phyloP scores from a whole-genome alignment of 306 rosid species.

The Rubus idaeus region DNA sequence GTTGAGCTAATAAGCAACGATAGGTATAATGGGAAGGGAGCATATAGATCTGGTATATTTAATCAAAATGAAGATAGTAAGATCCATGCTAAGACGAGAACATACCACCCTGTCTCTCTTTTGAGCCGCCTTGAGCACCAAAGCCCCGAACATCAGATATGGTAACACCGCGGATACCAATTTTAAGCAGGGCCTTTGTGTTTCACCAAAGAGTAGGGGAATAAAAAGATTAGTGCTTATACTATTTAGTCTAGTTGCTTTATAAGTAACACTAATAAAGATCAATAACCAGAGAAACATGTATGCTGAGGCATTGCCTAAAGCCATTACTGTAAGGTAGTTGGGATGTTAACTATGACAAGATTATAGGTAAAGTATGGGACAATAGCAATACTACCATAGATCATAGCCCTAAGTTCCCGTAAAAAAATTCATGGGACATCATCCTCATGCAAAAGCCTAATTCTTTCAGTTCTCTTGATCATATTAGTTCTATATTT shows the following conservation, averaged over 20 bases:
- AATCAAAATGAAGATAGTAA: neutral
- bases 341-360: neutral
- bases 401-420: neutral
- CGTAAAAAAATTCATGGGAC: no score
- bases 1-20: neutral
- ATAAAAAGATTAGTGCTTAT: constrained; percentile 15
- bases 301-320: neutral
- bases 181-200: constrained; percentile 72
- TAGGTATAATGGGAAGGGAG: constrained; percentile 11
- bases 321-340: neutral
- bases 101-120: constrained; percentile 96
- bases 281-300: neutral
- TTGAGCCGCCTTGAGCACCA: constrained; percentile 95
- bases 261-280: neutral
- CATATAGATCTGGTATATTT: neutral
- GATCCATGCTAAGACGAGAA: constrained; percentile 7
- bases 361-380: neutral
- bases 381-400: neutral
- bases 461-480: neutral
- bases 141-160: constrained; percentile 87
- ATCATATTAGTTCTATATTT: neutral
- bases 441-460: neutral
- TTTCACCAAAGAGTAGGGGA: neutral
- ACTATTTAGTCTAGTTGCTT: neutral
- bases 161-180: constrained; percentile 90